Evolutionary conservation across 179 eudicot genomes (phyloP).

Genomic region (Gypsophila paniculata): DNA sequence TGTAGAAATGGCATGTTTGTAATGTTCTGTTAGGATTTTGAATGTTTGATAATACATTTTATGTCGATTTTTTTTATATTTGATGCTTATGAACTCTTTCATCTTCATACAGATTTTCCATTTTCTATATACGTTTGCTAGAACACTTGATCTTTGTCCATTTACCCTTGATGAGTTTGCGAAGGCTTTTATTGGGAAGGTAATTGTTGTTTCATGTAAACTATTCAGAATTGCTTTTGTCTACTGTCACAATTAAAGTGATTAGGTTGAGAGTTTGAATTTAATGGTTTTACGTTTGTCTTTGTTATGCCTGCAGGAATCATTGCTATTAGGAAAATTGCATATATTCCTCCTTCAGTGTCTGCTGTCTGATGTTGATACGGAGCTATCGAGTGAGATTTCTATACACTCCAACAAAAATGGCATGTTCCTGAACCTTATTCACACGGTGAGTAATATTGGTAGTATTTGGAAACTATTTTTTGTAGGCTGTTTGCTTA

Average conservation of each 20-base stretch:
- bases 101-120: slow-evolving; percentile 64
- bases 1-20: background rate
- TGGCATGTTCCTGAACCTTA: slow-evolving; percentile 58
- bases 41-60: slow-evolving; percentile 11
- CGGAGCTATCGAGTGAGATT: slow-evolving; percentile 46
- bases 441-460: slow-evolving; percentile 55
- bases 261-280: slow-evolving; percentile 8
- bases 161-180: slow-evolving; percentile 88
- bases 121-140: slow-evolving; percentile 80
- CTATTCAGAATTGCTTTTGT: background rate
- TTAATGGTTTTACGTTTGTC: background rate
- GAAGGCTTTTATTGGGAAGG: slow-evolving; percentile 76
- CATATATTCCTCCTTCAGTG: slow-evolving; percentile 63
- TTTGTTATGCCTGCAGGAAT: slow-evolving; percentile 50
- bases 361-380: slow-evolving; percentile 69
- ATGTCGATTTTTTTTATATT: background rate
- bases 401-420: slow-evolving; percentile 53
- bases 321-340: slow-evolving; percentile 71
- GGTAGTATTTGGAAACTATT: background rate
- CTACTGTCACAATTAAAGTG: background rate
- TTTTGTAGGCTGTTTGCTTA: background rate
- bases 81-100: slow-evolving; percentile 19
- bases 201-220: slow-evolving; percentile 23
- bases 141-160: slow-evolving; percentile 45
- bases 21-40: slow-evolving; percentile 6